Evolutionary conservation across 2,329 filamentous ascomycete genomes (phyloP), one percentile per base, ranked within the genome.

Genomic region (Trichoderma guizhouense): DNA sequence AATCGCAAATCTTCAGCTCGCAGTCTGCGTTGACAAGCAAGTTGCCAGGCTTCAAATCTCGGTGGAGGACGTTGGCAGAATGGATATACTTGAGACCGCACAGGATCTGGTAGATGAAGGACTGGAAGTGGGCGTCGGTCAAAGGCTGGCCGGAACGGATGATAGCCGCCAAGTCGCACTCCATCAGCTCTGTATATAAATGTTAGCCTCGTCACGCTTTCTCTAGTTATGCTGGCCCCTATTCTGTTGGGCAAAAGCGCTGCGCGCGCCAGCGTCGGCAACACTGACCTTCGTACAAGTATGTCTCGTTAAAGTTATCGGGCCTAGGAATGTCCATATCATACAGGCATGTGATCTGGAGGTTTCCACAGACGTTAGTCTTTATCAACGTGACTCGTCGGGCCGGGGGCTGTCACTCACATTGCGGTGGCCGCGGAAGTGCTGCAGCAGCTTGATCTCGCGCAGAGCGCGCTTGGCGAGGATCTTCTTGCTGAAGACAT

Each of bases 401-500:
- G 28, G 62, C 12, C 28, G 75, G 72, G 75, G 72, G 69, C 69
- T 53, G 65, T 39, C 39, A 84, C 90, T 83, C 85, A 94, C 92
- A 82, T 95, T 95, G 79, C 93, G 91, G 79, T 95, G 93, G 68
- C 93, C 93, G 78, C 96, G 90, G 86, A 99, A 99, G 84, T 99
- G 96, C 86, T 98, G 95, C 75, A 99, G 88, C 77, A 99, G 89
- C 89, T 98, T 99, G 85, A 99, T 98, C 86, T 99, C 96, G 83
- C 96, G 91, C 86, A 99, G 84, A 64, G 96, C 96, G 80, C 96
- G 93, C 90, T 99, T 99, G 78, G 96, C 96, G 76, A 99, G 88
- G 77, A 99, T 99, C 90, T 98, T 98, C 86, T 99, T 99, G 89
- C 94, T 98, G 84, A 99, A 99, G 78, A 99, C 95, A 92, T 99